Base-by-base conservation (phyloP, 805 yeast genomes). In the Kodamaea neixiangensis region DNA sequence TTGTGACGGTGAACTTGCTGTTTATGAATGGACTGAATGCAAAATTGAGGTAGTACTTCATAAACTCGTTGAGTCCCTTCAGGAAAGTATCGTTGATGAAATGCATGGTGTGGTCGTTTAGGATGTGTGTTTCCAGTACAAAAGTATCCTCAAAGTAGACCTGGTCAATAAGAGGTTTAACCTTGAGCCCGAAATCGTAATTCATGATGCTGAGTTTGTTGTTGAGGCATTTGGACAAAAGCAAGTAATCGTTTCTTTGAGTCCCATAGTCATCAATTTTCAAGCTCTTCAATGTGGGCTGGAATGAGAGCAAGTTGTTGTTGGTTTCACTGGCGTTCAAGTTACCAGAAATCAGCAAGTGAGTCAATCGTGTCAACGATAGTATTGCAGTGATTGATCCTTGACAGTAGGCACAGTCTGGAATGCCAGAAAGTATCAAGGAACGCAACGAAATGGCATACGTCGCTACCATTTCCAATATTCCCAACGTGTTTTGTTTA, bases 241-340 rank as follows among this genome's bases (percentile, higher is more conserved):
- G 48, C n/a, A 42, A 43, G 21, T 55, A 56, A 39, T 61, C 56
- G 5, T 31, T 9, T 17, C 55, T 55, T 37, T 57, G 56, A 7
- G 50, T 49, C 2, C 61, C 51, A 47, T 56, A 59, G 42, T 64
- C 65, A 21, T 53, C 49, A 3, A 62, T 39, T 21, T 47, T 34
- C 15, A 63, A 49, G 2, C 31, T 34, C 14, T 31, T 21, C 25
- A 64, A 34, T 7, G 50, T 41, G 2, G 34, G 50, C 35, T 60
- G 68, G 17, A 15, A 35, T 56, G 54, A 29, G 52, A 43, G 7
- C 21, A 37, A 20, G 13, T 15, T 3, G 14, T 17, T 17, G 20
- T 44, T 44, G 25, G 19, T 29, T 17, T 33, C 46, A 10, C 14
- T 22, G 17, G 35, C 45, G 6, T 22, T n/a, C 13, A 42, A 33